phyloP scores from a whole-genome alignment of 2,329 filamentous ascomycete genomes.

The Cladosporium oxysporum region DNA sequence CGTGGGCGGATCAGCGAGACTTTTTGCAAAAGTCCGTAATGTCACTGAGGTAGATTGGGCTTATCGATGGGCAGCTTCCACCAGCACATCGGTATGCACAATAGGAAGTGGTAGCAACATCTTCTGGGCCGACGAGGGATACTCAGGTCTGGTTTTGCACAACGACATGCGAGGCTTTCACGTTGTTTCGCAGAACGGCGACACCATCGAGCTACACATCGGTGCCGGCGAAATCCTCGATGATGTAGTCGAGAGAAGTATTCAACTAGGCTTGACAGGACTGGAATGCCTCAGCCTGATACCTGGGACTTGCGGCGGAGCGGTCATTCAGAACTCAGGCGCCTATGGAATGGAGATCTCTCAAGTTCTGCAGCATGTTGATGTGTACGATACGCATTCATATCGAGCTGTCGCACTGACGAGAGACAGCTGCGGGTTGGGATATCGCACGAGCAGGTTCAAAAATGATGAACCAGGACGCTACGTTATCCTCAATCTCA shows the following conservation, averaged over 20 bases:
- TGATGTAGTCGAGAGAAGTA: background rate
- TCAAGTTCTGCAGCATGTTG: background rate
- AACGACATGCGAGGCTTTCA: conserved; percentile 2
- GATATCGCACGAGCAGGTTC: conserved; percentile 10
- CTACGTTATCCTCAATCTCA: conserved; percentile 2
- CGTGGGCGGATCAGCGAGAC: background rate
- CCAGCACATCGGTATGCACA: background rate
- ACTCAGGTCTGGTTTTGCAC: background rate
- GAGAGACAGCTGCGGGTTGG: background rate
- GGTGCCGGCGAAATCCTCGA: conserved; percentile 3
- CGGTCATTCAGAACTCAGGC: conserved; percentile 12
- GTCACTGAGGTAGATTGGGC: background rate
- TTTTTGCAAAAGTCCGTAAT: background rate
- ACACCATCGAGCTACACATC: background rate
- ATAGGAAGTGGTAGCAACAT: conserved; percentile 10
- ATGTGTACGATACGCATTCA: background rate
- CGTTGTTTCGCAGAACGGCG: background rate
- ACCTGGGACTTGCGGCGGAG: conserved; percentile 6
- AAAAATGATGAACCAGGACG: background rate
- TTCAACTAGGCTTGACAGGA: background rate
- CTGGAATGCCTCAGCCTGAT: conserved; percentile 6
- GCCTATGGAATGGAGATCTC: conserved; percentile 10
- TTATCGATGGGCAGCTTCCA: background rate
- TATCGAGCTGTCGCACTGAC: background rate
- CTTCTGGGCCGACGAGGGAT: conserved; percentile 7